Base-by-base conservation (phyloP, 225 moss, liverwort and hornwort species). In the Pleurozium schreberi region DNA sequence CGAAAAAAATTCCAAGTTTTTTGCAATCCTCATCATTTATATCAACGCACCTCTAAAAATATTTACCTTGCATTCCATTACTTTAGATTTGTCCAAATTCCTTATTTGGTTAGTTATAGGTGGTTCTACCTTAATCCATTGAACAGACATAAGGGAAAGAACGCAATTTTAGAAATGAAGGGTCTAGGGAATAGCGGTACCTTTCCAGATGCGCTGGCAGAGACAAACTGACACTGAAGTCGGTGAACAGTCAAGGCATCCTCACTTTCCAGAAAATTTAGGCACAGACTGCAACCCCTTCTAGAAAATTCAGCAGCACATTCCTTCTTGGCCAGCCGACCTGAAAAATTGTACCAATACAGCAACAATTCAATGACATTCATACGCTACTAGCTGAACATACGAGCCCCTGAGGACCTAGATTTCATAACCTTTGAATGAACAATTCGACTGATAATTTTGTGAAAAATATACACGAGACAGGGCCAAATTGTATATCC, bases 271-370 rank as follows among this genome's bases (percentile, higher is more conserved):
- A 94, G 69, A 89, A 95, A 90, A 73, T 45, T 89, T 49, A 95
- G 47, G 82, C 94, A 95, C 38, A 92, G 87, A 80, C 67, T 87
- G 82, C 95, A 95, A 57, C 95, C 94, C 71, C 93, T 90, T 63
- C 74, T 93, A 55, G 87, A 89, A 90, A 95, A 95, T 28, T 93
- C 93, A 50, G 86, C 84, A 68, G 93, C 91, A 86, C 95, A 95
- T 43, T 93, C 93, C 66, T 90, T 92, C 87, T 95, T 95, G 73
- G 94, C 93, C 88, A 94, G 80, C 83, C 92, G 92, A 86, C 95
- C 95, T 95, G 92, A 86, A 68, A 88, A 59, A 70, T 66, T 52
- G 81, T 85, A 88, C 26, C 89, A 89, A 49, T 53, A 49, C 42
- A 77, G 45, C 85, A 31, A 69, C 60, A 79, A 66, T 49, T 81